These are phyloP conservation scores for Leccinum pachyderme DNA, from an alignment of 1,284 basidiomycete species.

Conservation along the genomic window DNA sequence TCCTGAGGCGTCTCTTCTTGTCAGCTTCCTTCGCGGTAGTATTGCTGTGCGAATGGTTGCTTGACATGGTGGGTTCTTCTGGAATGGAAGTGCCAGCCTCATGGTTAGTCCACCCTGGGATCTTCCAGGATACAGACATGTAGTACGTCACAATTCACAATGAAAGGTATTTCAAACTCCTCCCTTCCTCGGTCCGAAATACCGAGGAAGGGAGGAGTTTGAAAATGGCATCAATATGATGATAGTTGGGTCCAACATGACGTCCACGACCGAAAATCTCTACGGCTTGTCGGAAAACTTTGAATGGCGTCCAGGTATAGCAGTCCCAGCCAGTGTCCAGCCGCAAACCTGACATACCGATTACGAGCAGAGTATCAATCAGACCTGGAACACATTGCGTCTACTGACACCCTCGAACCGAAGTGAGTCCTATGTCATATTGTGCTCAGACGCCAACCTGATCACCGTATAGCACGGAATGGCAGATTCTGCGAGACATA, in stretches of 20 bases:
- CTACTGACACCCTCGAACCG: constrained; percentile 59
- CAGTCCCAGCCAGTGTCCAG: background rate
- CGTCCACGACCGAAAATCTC: constrained; percentile 13
- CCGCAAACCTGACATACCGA: constrained; percentile 9
- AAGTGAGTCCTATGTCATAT: constrained; percentile 45
- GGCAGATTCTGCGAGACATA: constrained; percentile 68
- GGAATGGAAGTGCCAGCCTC: background rate
- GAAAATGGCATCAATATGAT: background rate
- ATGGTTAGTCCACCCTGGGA: background rate
- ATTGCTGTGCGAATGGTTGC: constrained; percentile 8
- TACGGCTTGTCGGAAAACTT: constrained; percentile 30
- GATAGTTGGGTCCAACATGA: constrained; percentile 18
- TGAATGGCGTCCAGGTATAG: constrained; percentile 48
- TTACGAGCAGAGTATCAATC: constrained; percentile 54
- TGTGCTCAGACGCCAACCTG: constrained; percentile 7
- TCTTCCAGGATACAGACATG: background rate
- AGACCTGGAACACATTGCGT: constrained; percentile 65
- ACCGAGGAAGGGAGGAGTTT: background rate
- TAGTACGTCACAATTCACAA: background rate
- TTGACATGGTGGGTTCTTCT: constrained; percentile 18
- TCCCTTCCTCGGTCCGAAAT: background rate
- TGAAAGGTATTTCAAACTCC: background rate
- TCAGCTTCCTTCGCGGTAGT: constrained; percentile 18
- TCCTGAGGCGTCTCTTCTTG: constrained; percentile 40
- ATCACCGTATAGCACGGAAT: constrained; percentile 58